Evolutionary conservation across 2,329 filamentous ascomycete genomes (phyloP).

Genomic region (Hirsutella rhossiliensis): DNA sequence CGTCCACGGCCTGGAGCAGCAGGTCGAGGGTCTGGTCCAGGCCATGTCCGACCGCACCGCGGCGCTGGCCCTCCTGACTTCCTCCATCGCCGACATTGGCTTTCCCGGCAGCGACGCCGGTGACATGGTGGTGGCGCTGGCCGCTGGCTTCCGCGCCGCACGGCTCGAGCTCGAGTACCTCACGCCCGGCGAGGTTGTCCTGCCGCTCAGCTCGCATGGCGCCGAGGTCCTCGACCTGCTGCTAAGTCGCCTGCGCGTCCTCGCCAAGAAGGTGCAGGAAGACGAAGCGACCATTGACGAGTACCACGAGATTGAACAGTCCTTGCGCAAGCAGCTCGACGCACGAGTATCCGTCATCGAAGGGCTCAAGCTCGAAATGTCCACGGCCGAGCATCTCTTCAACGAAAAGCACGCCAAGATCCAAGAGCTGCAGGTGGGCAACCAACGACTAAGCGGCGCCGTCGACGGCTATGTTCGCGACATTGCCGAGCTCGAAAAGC

Average conservation of each 20-base stretch:
- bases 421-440: constrained; percentile 34
- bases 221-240: constrained; percentile 44
- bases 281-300: constrained; percentile 46
- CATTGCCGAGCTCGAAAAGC: constrained; percentile 37
- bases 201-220: constrained; percentile 39
- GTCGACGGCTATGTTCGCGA: constrained; percentile 41
- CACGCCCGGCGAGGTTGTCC: constrained; percentile 42
- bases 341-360: constrained; percentile 40
- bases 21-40: constrained; percentile 29
- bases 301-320: constrained; percentile 43
- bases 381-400: constrained; percentile 19
- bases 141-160: constrained; percentile 39
- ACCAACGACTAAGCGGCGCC: constrained; percentile 37
- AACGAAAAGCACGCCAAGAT: constrained; percentile 26
- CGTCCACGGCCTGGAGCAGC: constrained; percentile 25
- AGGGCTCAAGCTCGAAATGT: constrained; percentile 29
- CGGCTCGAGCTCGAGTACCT: constrained; percentile 51
- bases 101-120: constrained; percentile 34
- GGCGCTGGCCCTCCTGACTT: constrained; percentile 30
- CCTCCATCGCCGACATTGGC: constrained; percentile 34
- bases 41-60: constrained; percentile 35
- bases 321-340: constrained; percentile 43
- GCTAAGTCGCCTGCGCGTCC: constrained; percentile 34
- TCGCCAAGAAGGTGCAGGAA: constrained; percentile 33
- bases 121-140: constrained; percentile 37